Percentiles rank a stretch among this genome's conserved stretches.
phyloP scores from a whole-genome alignment of 1,284 basidiomycete genomes.

The Rhodofomes roseus region DNA sequence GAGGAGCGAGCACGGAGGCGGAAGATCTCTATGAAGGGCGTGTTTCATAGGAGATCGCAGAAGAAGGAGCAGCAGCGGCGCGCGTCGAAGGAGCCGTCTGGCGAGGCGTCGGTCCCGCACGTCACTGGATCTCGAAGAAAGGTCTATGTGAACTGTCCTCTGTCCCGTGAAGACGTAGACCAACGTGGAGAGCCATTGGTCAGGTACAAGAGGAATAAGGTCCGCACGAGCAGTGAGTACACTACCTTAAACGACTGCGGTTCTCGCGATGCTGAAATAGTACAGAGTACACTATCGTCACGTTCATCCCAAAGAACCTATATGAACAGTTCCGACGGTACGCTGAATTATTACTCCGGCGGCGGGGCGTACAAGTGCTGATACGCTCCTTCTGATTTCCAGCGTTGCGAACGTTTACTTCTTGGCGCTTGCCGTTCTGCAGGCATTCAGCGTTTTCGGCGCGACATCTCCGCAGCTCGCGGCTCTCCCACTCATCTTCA shows the following conservation, averaged over 20 bases:
- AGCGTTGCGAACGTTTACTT: slow-evolving; percentile 77
- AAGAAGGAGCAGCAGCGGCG: slow-evolving; percentile 38
- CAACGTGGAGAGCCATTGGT: slow-evolving; percentile 73
- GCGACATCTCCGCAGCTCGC: slow-evolving; percentile 83
- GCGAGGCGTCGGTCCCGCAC: slow-evolving; percentile 19
- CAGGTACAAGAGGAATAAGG: slow-evolving; percentile 89
- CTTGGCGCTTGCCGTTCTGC: slow-evolving; percentile 78
- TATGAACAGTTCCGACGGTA: slow-evolving; percentile 87
- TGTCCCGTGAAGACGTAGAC: slow-evolving; percentile 64
- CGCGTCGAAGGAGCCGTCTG: slow-evolving; percentile 28
- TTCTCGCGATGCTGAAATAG: slow-evolving; percentile 6
- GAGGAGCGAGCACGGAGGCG: slow-evolving; percentile 66
- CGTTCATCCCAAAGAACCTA: slow-evolving; percentile 93
- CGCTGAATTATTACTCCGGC: slow-evolving; percentile 16
- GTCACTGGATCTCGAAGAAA: slow-evolving; percentile 63
- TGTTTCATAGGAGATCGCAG: slow-evolving; percentile 50
- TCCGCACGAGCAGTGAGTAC: slow-evolving; percentile 86
- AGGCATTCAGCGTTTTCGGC: slow-evolving; percentile 91
- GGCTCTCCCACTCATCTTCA: slow-evolving; percentile 86
- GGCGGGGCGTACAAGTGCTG: neutral
- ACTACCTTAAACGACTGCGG: neutral
- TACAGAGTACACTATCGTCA: slow-evolving; percentile 85
- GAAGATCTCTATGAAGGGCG: slow-evolving; percentile 56
- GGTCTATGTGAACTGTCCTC: slow-evolving; percentile 75
- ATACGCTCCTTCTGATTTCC: neutral